These are phyloP conservation scores for Amaranthus tricolor DNA, from an alignment of 179 eudicot genomes.

Conservation along the genomic window DNA sequence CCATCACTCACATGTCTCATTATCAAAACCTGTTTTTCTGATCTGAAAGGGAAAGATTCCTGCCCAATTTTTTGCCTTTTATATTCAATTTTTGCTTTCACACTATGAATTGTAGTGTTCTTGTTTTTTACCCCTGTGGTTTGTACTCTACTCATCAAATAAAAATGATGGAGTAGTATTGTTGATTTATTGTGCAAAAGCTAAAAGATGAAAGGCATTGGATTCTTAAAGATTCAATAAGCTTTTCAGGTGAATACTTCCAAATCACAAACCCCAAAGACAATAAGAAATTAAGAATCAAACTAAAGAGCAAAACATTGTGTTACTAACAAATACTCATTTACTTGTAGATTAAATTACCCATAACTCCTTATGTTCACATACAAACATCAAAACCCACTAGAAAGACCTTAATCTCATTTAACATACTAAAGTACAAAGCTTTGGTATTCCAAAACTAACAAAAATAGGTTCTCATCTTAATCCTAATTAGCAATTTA, in stretches of 20 bases:
- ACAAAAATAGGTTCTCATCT: not conserved
- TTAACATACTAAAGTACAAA: not conserved
- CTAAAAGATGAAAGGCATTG: not conserved
- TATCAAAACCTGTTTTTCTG: slow-evolving; percentile 27
- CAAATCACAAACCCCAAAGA: not conserved
- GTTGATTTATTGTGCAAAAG: too few relatives aligned
- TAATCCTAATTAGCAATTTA: not conserved
- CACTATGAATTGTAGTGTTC: too few relatives aligned
- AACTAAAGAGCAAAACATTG: not conserved
- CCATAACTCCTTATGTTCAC: not conserved
- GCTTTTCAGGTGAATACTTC: not conserved
- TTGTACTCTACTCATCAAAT: too few relatives aligned
- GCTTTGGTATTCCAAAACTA: not conserved
- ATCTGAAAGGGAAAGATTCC: slow-evolving; percentile 10
- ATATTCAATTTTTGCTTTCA: not conserved
- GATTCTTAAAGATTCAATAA: slow-evolving; percentile 3
- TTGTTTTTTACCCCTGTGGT: too few relatives aligned
- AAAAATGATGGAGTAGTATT: too few relatives aligned
- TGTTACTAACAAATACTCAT: not conserved
- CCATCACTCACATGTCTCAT: slow-evolving; percentile 32
- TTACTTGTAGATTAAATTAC: not conserved
- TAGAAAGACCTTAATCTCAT: slow-evolving; percentile 13
- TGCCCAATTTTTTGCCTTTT: not conserved
- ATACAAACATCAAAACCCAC: slow-evolving; percentile 16
- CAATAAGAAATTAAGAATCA: not conserved